Evolutionary conservation across 2,329 filamentous ascomycete species (phyloP), one percentile per base, ranked within the genome.

Genomic region (Dothidotthia symphoricarpi): DNA sequence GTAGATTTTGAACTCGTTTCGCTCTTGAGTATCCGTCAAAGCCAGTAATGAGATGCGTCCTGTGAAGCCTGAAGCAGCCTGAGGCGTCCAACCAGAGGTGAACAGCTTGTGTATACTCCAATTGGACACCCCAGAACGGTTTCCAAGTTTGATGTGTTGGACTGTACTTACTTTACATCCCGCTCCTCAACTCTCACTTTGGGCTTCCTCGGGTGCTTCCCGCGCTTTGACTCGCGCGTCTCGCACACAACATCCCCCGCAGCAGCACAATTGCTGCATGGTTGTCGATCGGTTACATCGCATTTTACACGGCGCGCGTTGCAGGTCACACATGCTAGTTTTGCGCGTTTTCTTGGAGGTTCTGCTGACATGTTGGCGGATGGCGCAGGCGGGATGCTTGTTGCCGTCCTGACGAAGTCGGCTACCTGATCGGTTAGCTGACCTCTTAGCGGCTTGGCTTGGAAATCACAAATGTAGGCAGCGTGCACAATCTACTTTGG

Each of bases 281-380:
- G 69, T n/a, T 63, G 69, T 38, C 52, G 56, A 28, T 72, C 68
- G 10, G 69, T 60, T n/a, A 72, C 71, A 57, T 73, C 67, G 45
- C 70, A 74, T 35, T 69, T 69, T 24, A 73, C 69, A 24, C 70
- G 63, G 22, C 69, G 66, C n/a, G 66, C 55, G 40, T 73, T 72
- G 44, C 70, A 73, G 16, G 66, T 63, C 25, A 65, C 56, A 42
- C 71, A 74, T 6, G 71, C 70, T 40, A 69, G 57, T 41, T 68
- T 70, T 19, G 70, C 70, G 29, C 70, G 64, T 31, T 57, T 61
- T 22, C 52, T 43, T 27, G 52, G 52, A 24, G 46, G 54, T 35
- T 50, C 47, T 28, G 36, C 45, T 30, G 3, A 10, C 27, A 13
- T 13, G 13, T 3, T 15, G 7, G 27, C 9, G 11, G n/a, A 11